These are phyloP conservation scores for Pythium volutum DNA, from an alignment of 352 stramenopile genomes.

Conservation along the genomic window DNA sequence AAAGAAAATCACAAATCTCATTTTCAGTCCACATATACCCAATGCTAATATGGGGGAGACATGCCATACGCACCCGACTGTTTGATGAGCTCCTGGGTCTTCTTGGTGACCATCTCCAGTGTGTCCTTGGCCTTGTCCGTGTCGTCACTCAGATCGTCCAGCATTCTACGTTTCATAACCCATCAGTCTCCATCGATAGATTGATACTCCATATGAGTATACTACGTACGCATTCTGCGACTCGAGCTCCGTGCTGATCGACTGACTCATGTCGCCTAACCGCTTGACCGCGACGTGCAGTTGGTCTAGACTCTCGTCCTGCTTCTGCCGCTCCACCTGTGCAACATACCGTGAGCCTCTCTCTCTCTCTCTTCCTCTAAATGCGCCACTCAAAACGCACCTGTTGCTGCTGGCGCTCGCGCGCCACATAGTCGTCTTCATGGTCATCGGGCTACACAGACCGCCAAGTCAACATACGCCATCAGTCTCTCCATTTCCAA, in stretches of 20 bases:
- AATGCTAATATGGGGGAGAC: too few species aligned
- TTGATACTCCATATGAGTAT: not conserved
- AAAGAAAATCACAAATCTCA: not conserved
- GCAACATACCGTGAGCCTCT: not conserved
- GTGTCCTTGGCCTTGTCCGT: conserved; percentile 70
- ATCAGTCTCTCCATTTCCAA: not conserved
- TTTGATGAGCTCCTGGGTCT: conserved; percentile 84
- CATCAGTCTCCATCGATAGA: too few species aligned
- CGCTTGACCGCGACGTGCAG: conserved; percentile 77
- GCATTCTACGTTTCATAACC: conserved; percentile 58
- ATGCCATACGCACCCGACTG: conserved; percentile 47
- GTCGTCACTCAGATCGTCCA: conserved; percentile 81
- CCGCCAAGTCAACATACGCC: not conserved
- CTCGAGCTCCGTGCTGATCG: conserved; percentile 82
- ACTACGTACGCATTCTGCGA: conserved; percentile 68
- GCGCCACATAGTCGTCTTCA: conserved; percentile 56
- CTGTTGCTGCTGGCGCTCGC: conserved; percentile 56
- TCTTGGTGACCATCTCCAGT: conserved; percentile 75
- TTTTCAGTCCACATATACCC: not conserved
- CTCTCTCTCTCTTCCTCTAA: not conserved
- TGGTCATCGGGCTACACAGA: conserved; percentile 33
- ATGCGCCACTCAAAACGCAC: conserved; percentile 10
- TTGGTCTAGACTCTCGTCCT: conserved; percentile 80
- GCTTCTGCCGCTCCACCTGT: conserved; percentile 69
- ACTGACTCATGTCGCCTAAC: conserved; percentile 77